Evolutionary conservation across 2,329 filamentous ascomycete species (phyloP).

Genomic region (Cercospora zeina): DNA sequence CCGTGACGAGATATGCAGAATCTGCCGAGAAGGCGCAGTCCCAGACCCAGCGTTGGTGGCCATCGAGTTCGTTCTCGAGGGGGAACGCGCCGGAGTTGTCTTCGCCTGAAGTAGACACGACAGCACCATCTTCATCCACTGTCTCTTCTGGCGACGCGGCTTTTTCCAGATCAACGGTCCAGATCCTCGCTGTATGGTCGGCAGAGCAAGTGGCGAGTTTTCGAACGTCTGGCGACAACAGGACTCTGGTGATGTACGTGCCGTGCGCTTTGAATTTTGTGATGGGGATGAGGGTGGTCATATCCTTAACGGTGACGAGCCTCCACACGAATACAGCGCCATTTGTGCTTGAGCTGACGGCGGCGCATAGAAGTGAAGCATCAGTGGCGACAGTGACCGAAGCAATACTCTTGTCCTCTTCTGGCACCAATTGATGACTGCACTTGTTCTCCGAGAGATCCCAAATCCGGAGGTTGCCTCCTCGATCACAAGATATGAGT

Average conservation of each 20-base stretch:
- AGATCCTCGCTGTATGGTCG: conserved; percentile 94
- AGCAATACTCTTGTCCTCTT: conserved; percentile 89
- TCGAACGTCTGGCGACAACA: conserved; percentile 89
- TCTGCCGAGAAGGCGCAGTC: conserved; percentile 95
- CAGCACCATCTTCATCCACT: conserved; percentile 20
- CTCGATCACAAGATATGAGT: conserved; percentile 92
- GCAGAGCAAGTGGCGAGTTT: conserved; percentile 92
- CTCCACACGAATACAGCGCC: conserved; percentile 98
- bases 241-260: conserved; percentile 87
- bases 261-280: conserved; percentile 88
- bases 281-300: conserved; percentile 80
- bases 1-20: conserved; percentile 87
- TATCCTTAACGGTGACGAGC: conserved; percentile 78
- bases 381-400: conserved; percentile 96
- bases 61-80: conserved; percentile 81
- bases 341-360: conserved; percentile 74
- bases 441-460: conserved; percentile 96
- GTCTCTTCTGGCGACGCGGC: conserved; percentile 25
- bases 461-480: conserved; percentile 92
- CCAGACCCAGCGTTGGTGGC: conserved; percentile 96
- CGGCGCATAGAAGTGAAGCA: conserved; percentile 83
- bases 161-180: conserved; percentile 74
- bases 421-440: conserved; percentile 91
- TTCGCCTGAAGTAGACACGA: conserved; percentile 25
- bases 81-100: conserved; percentile 62